phyloP scores from a whole-genome alignment of 2,329 filamentous ascomycete species.

The Fusarium aywerte region DNA sequence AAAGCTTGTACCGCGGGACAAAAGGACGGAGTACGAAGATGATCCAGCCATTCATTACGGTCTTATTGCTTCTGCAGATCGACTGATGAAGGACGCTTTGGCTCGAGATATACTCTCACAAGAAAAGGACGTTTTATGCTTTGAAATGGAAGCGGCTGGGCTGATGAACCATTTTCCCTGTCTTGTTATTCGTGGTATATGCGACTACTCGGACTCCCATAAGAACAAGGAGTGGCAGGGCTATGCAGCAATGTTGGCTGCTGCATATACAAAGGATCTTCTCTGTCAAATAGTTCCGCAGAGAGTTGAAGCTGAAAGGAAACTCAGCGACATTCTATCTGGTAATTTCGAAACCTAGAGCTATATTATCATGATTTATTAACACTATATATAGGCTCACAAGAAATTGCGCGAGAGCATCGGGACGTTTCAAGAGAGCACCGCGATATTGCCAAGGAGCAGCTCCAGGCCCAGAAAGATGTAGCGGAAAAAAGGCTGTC shows the following conservation, averaged over 20 bases:
- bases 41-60: constrained; percentile 40
- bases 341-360: too few relatives aligned
- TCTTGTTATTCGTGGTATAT: neutral
- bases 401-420: neutral
- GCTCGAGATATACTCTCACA: constrained; percentile 8
- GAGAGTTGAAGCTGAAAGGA: neutral
- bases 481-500: too few relatives aligned
- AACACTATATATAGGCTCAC: neutral
- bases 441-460: neutral
- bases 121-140: neutral
- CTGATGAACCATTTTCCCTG: too few relatives aligned
- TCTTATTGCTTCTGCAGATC: constrained; percentile 30
- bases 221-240: constrained; percentile 45
- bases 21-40: too few relatives aligned
- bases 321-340: neutral
- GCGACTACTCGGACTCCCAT: neutral
- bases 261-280: too few relatives aligned
- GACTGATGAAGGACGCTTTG: constrained; percentile 31
- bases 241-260: constrained; percentile 50
- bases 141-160: too few relatives aligned
- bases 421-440: neutral
- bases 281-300: constrained; percentile 1
- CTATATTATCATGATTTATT: too few relatives aligned
- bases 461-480: neutral
- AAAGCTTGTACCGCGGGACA: too few relatives aligned